Evolutionary conservation across 768 basidiomycete species (phyloP), one percentile per base, ranked within the genome.

Genomic region (Neoboletus brunneissimus): DNA sequence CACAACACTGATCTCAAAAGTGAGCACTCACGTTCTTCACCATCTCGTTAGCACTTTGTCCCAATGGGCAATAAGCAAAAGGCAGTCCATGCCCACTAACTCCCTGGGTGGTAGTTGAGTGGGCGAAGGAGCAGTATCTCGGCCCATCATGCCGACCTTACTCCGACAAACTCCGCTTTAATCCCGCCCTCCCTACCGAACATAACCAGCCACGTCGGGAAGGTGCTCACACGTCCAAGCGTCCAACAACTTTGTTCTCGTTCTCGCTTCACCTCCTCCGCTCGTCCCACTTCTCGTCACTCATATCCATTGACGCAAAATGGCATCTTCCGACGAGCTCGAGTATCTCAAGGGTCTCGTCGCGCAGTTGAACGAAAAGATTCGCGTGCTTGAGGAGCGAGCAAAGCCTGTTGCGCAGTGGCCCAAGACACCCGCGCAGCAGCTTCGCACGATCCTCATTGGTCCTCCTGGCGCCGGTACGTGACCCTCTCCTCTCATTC

Each of bases 391-490:
- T 58, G 96, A 98, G 80, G 71, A 75, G 16, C 85, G 83, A 71
- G 77, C 81, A 48, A 89, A 87, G 72, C 67, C 71, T 9, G 72
- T 74, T 12, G 69, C 68, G 22, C 65, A 72, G 29, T 55, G 69
- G 18, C 70, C 77, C n/a, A 76, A 78, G 69, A 81, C 86, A 29
- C 89, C 91, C 51, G 85, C 83, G 23, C 81, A 84, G 66, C 90
- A 92, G 77, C 85, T 91, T 58, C 82, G 96, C 47, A 87, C 96
- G 63, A 93, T 99, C 65, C 81, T 99, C 64, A 78, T 99, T 63
- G 97, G 97, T 53, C 97, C 97, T 57, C 97, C 97, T 43, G 97
- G 97, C 65, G 92, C 97, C 68, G 96, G 96, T 96, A 64, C 61
- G 87, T 75, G 18, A 22, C 48, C 29, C 0, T 23, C 12, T 5